A percentile compares a stretch with the other conserved stretches of the same genome.
phyloP scores from a whole-genome alignment of 495 filamentous ascomycete genomes.

The Annulohypoxylon stygium region DNA sequence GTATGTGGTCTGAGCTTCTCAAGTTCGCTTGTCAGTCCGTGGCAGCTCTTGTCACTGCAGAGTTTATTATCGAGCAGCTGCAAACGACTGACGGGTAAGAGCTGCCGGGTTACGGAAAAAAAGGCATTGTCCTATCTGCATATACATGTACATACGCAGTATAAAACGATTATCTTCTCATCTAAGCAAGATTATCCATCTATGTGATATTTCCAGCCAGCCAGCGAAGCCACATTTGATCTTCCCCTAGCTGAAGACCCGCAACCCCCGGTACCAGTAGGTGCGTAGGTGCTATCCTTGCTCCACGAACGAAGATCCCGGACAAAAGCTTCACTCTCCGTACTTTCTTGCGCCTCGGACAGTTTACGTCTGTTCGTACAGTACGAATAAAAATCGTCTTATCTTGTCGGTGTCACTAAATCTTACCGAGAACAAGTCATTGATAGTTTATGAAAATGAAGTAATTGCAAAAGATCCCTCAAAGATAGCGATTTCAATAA shows the following conservation, averaged over 20 bases:
- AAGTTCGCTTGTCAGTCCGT: too few species aligned
- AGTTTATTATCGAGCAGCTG: not conserved
- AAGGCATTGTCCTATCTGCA: not conserved
- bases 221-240: conserved; percentile 20
- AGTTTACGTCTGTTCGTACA: conserved; percentile 3
- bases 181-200: not conserved
- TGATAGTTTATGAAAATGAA: not conserved
- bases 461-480: not conserved
- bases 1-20: conserved; percentile 15
- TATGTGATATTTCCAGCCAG: not conserved
- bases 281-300: not conserved
- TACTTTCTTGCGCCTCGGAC: conserved; percentile 14
- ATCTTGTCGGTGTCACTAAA: too few species aligned
- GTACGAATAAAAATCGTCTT: not conserved
- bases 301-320: conserved; percentile 26
- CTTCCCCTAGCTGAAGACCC: conserved; percentile 27
- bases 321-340: conserved; percentile 28
- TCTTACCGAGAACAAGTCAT: not conserved
- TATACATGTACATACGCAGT: conserved; percentile 6
- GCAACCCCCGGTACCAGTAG: conserved; percentile 21
- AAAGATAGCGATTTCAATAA: not conserved
- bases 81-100: not conserved
- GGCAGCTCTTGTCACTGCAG: not conserved
- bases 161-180: not conserved
- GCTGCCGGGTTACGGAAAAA: not conserved